Evolutionary conservation across 495 filamentous ascomycete species (phyloP), one percentile per base, ranked within the genome.

Genomic region (Hyaloscypha hepaticicola): DNA sequence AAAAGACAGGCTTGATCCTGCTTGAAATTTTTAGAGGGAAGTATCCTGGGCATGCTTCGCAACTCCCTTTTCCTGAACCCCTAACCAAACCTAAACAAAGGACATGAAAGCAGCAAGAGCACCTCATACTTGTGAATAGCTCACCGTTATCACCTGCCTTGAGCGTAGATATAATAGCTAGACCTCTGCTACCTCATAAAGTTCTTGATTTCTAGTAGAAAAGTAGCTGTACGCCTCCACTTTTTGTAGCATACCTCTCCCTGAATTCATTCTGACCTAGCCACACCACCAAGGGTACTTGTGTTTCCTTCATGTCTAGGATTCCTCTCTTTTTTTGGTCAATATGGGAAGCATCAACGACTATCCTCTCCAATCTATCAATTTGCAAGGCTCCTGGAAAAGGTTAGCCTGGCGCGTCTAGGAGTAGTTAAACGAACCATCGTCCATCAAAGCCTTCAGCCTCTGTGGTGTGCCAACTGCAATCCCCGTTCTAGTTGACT

Each of bases 301-400:
- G 87, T 2, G 89, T 92, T 60, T 99, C 95, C 69, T 87, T 89
- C 90, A 97, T 96, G 66, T 98, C 96, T 69, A 96, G 85, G 58
- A 98, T 87, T 5, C 90, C 90, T 52, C 93, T 82, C 77, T 96
- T 92, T 80, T 99, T 99, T 72, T 89, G 85, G 73, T 98, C 92
- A 66, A 96, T 87, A 69, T 94, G 86, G 2, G 92, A 97, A 38
- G 88, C 89, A 73, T 98, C 96, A 61, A 98, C 82, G 12, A 97
- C 84, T 48, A 99, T 85, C 62, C 90, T 83, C 74, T 93, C 81
- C 34, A 98, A 77, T 33, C 87, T 82, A 27, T 83, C 80, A 45
- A 88, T 62, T 29, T 85, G 87, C 55, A 98, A 75, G 16, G 86
- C 84, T 34, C 87, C 92, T 58, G 75, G 67, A 38, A 24, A 19